These are phyloP conservation scores for Cladorrhinum sp. DNA, from an alignment of 2,329 filamentous ascomycete genomes.

Conservation along the genomic window DNA sequence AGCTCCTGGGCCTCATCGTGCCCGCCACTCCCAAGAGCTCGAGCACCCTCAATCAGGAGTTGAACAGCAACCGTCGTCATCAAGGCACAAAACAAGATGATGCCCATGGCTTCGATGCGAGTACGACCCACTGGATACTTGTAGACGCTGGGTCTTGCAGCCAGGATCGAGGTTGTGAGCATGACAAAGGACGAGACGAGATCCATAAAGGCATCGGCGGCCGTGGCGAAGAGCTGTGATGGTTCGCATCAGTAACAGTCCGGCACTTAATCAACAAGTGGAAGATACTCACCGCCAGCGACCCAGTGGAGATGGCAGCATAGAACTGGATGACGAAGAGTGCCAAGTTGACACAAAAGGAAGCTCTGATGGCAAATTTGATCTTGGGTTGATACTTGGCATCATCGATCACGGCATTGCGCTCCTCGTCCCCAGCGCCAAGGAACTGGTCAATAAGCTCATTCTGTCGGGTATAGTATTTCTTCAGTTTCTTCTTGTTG, in stretches of 20 bases:
- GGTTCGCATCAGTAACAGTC: not conserved
- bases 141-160: constrained; percentile 57
- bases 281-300: constrained; percentile 43
- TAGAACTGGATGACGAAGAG: constrained; percentile 58
- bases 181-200: constrained; percentile 63
- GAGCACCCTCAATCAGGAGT: constrained; percentile 57
- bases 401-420: constrained; percentile 48
- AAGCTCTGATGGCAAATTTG: constrained; percentile 51
- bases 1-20: constrained; percentile 41
- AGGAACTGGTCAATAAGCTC: constrained; percentile 52
- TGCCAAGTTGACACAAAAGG: constrained; percentile 50
- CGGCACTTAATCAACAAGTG: not conserved
- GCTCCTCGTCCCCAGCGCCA: constrained; percentile 54
- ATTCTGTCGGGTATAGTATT: constrained; percentile 48
- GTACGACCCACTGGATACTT: constrained; percentile 62
- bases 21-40: constrained; percentile 44
- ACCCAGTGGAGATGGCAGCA: constrained; percentile 56
- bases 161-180: constrained; percentile 57
- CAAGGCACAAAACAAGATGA: constrained; percentile 63
- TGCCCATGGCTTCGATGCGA: constrained; percentile 61
- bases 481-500: constrained; percentile 42
- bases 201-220: constrained; percentile 65
- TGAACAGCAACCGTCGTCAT: constrained; percentile 66
- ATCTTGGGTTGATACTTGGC: constrained; percentile 49
- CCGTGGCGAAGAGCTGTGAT: constrained; percentile 56